These are phyloP conservation scores for Zygosaccharomyces siamensis DNA, from an alignment of 805 yeast genomes.

Conservation along the genomic window DNA sequence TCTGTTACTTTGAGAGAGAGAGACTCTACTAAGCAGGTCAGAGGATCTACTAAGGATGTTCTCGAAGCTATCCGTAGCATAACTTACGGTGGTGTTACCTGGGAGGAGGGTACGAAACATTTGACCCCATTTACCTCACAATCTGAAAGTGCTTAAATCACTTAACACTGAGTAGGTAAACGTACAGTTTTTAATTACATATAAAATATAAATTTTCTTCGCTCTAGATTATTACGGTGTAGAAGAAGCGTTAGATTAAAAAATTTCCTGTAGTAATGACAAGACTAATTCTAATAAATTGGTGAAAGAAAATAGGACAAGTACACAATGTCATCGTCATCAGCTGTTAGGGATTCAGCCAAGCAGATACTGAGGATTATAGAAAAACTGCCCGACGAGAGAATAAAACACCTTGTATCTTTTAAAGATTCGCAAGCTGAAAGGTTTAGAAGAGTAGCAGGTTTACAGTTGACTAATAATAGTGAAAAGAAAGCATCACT, in stretches of 20 bases:
- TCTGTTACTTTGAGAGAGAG: constrained; percentile 95
- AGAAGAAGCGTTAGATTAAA: background rate
- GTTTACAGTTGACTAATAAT: constrained; percentile 39
- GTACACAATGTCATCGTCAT: constrained; percentile 8
- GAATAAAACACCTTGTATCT: constrained; percentile 61
- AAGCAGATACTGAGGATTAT: constrained; percentile 53
- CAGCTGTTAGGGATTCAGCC: constrained; percentile 44
- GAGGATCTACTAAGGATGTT: constrained; percentile 77
- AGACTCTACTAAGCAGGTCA: constrained; percentile 93
- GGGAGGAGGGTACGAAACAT: constrained; percentile 80
- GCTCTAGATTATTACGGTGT: background rate
- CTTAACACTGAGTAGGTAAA: background rate
- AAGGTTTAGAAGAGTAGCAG: constrained; percentile 50
- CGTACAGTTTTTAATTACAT: background rate
- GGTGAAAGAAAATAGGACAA: background rate
- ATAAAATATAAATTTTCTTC: background rate
- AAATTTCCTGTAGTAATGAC: background rate
- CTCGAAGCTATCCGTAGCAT: constrained; percentile 69
- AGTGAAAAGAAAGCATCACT: constrained; percentile 39
- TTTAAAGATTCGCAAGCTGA: constrained; percentile 64
- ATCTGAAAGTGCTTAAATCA: constrained; percentile 35
- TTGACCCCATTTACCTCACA: constrained; percentile 72
- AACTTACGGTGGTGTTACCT: constrained; percentile 66
- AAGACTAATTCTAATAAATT: background rate
- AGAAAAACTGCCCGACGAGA: constrained; percentile 63